Conservation (phyloP, 805 yeast genomes). For the Vanderwaltozyma polyspora region DNA sequence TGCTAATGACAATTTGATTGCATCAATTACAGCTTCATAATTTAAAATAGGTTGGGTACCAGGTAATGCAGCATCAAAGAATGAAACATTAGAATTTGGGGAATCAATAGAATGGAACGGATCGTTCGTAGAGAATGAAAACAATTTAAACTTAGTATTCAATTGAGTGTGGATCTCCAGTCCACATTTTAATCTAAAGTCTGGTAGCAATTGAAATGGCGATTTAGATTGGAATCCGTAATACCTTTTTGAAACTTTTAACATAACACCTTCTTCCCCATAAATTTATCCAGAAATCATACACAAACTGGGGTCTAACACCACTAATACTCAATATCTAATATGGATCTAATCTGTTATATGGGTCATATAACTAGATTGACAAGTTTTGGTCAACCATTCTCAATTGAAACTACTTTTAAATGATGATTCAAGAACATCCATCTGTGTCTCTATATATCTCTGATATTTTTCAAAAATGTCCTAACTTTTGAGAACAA, state of each 20-base stretch:
- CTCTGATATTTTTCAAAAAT: too few relatives aligned
- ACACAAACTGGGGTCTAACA: too few relatives aligned
- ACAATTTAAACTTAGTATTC: conserved; percentile 61
- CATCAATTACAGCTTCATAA: conserved; percentile 58
- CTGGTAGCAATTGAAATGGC: conserved; percentile 5
- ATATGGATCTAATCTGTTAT: too few relatives aligned
- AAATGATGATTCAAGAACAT: too few relatives aligned
- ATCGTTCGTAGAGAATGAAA: conserved; percentile 46
- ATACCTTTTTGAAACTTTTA: background rate
- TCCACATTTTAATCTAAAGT: conserved; percentile 58
- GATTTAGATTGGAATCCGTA: background rate
- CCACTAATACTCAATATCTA: too few relatives aligned
- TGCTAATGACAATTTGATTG: conserved; percentile 63
- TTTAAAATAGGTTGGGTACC: conserved; percentile 85
- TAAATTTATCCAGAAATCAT: too few relatives aligned
- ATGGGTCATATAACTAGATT: too few relatives aligned
- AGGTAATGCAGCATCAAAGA: conserved; percentile 77
- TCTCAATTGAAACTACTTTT: too few relatives aligned
- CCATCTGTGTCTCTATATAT: too few relatives aligned
- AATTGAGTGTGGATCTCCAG: conserved; percentile 90
- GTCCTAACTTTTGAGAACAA: too few relatives aligned
- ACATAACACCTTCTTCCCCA: background rate
- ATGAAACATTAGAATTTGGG: conserved; percentile 66
- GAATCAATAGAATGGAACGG: conserved; percentile 33
- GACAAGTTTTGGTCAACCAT: too few relatives aligned